A percentile compares a stretch with the other conserved stretches of the same genome.
phyloP scores from a whole-genome alignment of 805 yeast genomes.

The Candida mattraensis region DNA sequence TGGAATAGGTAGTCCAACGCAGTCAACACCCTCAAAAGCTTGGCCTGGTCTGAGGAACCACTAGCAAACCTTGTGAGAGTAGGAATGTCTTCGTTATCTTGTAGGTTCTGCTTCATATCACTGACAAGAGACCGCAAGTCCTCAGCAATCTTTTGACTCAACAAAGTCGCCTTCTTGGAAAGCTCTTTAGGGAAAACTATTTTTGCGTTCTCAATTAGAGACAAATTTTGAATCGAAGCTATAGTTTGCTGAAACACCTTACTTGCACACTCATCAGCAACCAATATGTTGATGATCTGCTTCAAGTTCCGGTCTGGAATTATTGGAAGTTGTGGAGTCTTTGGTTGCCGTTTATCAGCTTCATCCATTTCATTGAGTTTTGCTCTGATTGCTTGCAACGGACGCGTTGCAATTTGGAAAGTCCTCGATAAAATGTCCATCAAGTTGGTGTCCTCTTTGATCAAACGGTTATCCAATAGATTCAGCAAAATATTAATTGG shows the following conservation, averaged over 20 bases:
- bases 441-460: slow-evolving; percentile 69
- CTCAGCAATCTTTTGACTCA: slow-evolving; percentile 53
- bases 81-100: slow-evolving; percentile 48
- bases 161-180: slow-evolving; percentile 57
- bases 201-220: slow-evolving; percentile 60
- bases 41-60: slow-evolving; percentile 84
- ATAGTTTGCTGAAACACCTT: slow-evolving; percentile 82
- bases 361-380: slow-evolving; percentile 40
- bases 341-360: slow-evolving; percentile 21
- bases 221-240: slow-evolving; percentile 74
- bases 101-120: slow-evolving; percentile 39
- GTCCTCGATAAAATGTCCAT: slow-evolving; percentile 77
- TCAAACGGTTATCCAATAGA: slow-evolving; percentile 60
- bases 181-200: slow-evolving; percentile 66
- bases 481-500: slow-evolving; percentile 72
- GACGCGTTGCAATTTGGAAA: slow-evolving; percentile 74
- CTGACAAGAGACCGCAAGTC: slow-evolving; percentile 53
- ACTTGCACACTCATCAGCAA: slow-evolving; percentile 81
- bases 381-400: slow-evolving; percentile 50
- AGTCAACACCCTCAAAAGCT: slow-evolving; percentile 78
- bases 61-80: slow-evolving; percentile 65
- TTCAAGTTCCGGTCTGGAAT: slow-evolving; percentile 64
- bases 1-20: slow-evolving; percentile 83
- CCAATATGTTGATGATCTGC: slow-evolving; percentile 62
- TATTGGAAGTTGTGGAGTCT: slow-evolving; percentile 48